Evolutionary conservation across 768 basidiomycete genomes (phyloP).

Genomic region (Udeniomyces megalosporus): DNA sequence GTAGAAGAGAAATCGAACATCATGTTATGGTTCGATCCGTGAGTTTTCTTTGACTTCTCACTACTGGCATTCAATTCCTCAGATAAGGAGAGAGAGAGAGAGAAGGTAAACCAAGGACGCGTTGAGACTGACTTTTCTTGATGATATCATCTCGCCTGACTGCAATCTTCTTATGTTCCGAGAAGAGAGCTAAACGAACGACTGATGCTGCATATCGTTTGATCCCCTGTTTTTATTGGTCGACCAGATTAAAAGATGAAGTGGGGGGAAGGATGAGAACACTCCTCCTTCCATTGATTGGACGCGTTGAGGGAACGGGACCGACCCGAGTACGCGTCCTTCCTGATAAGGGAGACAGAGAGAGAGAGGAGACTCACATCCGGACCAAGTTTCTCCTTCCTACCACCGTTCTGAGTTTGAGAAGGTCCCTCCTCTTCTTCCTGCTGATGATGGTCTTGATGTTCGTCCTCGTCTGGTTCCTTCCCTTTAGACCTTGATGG

Average conservation of each 20-base stretch:
- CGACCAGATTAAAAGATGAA: too few species aligned
- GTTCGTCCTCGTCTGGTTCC: not conserved
- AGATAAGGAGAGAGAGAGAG: too few species aligned
- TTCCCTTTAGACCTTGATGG: not conserved
- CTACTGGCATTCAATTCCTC: too few species aligned
- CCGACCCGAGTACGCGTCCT: too few species aligned
- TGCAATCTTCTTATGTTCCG: conserved; percentile 50
- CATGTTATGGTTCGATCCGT: too few species aligned
- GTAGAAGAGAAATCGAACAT: too few species aligned
- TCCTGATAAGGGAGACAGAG: not conserved
- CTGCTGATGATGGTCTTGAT: not conserved
- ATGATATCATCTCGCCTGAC: conserved; percentile 69
- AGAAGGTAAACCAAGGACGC: not conserved
- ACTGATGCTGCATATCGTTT: conserved; percentile 52
- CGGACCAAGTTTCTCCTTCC: not conserved
- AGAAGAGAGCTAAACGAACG: conserved; percentile 65
- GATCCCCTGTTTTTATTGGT: too few species aligned
- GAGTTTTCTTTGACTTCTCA: too few species aligned
- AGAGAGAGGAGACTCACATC: not conserved
- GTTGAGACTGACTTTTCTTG: conserved; percentile 51
- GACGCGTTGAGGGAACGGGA: too few species aligned
- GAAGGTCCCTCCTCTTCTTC: not conserved
- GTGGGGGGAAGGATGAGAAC: too few species aligned
- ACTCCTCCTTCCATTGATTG: too few species aligned
- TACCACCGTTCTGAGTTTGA: not conserved